These are phyloP conservation scores for Eremochloa ophiuroides DNA, from an alignment of 176 grass and related monocot species.

Conservation along the genomic window DNA sequence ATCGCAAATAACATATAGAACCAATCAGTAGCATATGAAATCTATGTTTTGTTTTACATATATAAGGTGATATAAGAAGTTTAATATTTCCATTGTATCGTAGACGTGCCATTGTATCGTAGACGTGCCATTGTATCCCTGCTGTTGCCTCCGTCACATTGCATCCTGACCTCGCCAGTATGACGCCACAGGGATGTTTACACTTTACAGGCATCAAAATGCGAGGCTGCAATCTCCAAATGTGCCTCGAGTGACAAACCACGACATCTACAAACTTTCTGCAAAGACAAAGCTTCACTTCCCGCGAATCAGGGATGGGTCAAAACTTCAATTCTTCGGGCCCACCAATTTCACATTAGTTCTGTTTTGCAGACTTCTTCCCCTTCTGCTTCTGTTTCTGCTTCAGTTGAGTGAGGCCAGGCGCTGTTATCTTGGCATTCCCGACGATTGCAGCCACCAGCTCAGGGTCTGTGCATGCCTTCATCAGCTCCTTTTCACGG, in stretches of 20 bases:
- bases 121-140: not conserved
- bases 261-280: not conserved
- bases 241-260: not conserved
- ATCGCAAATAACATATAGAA: not conserved
- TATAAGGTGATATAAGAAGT: not conserved
- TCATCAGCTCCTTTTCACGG: conserved; percentile 93
- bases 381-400: conserved; percentile 84
- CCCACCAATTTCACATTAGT: conserved; percentile 8
- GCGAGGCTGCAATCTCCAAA: not conserved
- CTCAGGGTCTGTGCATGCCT: conserved; percentile 94
- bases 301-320: not conserved
- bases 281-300: not conserved
- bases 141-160: not conserved
- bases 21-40: not conserved
- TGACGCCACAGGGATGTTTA: not conserved
- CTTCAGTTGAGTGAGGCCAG: conserved; percentile 80
- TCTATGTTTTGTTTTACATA: not conserved
- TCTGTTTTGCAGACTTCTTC: conserved; percentile 47
- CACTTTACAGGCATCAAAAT: too few relatives aligned
- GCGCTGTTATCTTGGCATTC: conserved; percentile 86
- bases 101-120: not conserved
- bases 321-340: not conserved
- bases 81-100: too few relatives aligned
- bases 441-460: conserved; percentile 83
- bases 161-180: not conserved